A percentile compares a stretch with the other conserved stretches of the same genome.
These are phyloP conservation scores for Aspergillus calidoustus DNA, from an alignment of 2,329 filamentous ascomycete genomes.

Conservation along the genomic window DNA sequence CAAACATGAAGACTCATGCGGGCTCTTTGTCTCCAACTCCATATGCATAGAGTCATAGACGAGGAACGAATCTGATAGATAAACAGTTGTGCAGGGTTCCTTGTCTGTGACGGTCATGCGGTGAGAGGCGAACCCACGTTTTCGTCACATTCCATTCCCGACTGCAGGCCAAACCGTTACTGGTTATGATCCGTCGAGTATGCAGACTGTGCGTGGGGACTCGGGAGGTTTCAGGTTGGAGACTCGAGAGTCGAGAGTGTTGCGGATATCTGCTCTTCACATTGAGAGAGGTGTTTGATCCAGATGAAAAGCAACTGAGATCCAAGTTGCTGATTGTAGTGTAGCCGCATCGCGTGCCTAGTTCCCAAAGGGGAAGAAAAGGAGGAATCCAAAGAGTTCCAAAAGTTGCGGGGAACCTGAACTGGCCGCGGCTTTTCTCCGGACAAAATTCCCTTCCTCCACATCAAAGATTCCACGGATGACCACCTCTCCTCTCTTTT, in stretches of 20 bases:
- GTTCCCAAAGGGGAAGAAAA: not conserved
- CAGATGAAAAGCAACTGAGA: not conserved
- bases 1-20: not conserved
- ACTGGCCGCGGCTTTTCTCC: not conserved
- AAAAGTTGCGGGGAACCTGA: not conserved
- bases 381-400: not conserved
- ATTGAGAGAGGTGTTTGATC: not conserved
- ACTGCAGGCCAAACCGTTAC: not conserved
- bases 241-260: not conserved
- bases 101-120: conserved; percentile 10
- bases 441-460: not conserved
- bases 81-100: not conserved
- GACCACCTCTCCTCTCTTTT: not conserved
- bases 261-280: not conserved
- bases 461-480: not conserved
- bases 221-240: not conserved
- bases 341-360: not conserved
- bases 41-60: not conserved
- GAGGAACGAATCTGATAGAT: not conserved
- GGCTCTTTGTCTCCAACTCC: not conserved
- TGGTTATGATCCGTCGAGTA: not conserved
- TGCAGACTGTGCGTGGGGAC: not conserved
- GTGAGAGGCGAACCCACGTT: conserved; percentile 10
- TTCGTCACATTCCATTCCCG: not conserved
- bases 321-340: not conserved